phyloP scores from a whole-genome alignment of 345 rosid species.

The Turritis glabra region DNA sequence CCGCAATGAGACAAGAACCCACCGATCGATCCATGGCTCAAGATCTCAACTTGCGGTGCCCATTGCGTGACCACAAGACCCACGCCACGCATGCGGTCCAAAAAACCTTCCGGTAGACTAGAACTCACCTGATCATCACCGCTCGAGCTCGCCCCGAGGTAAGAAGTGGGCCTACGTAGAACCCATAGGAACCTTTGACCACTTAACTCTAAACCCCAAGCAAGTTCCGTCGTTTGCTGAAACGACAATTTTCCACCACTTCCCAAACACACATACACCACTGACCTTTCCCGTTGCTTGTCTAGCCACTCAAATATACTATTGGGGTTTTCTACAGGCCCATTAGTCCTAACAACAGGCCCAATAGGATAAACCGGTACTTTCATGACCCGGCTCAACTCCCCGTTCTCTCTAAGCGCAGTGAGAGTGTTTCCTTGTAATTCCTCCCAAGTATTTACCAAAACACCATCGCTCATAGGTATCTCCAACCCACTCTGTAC shows the following conservation, averaged over 20 bases:
- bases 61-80: not conserved
- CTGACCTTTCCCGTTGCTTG: conserved; percentile 50
- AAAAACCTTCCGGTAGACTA: conserved; percentile 61
- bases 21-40: conserved; percentile 58
- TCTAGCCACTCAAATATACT: conserved; percentile 51
- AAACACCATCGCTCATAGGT: conserved; percentile 50
- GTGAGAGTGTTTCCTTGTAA: conserved; percentile 43
- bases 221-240: conserved; percentile 56
- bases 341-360: conserved; percentile 39
- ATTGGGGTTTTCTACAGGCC: not conserved
- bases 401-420: conserved; percentile 40
- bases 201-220: conserved; percentile 67
- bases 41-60: conserved; percentile 46
- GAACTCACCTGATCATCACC: conserved; percentile 8
- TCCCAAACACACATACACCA: conserved; percentile 65
- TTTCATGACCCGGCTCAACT: conserved; percentile 23
- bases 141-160: conserved; percentile 18
- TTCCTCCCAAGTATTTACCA: conserved; percentile 67
- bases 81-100: conserved; percentile 38
- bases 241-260: conserved; percentile 63
- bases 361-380: conserved; percentile 53
- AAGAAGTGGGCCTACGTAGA: conserved; percentile 39
- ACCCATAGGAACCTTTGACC: conserved; percentile 47
- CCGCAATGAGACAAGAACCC: conserved; percentile 73
- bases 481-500: conserved; percentile 28